These are phyloP conservation scores for Eucalyptus coolabah DNA, from an alignment of 345 rosid species.

Conservation along the genomic window DNA sequence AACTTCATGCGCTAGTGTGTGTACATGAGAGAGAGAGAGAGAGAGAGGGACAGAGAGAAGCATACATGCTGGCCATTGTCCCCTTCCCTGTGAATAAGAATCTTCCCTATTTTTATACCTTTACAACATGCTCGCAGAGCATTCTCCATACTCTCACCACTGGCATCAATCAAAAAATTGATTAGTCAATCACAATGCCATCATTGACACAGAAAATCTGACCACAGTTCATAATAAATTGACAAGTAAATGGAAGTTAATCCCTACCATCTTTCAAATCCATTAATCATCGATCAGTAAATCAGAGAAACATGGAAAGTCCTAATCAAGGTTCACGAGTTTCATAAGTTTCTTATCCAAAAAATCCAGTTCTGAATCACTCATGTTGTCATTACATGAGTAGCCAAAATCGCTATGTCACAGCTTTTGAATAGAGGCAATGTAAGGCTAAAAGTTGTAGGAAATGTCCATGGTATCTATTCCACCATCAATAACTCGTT, in stretches of 20 bases:
- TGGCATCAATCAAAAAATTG: constrained; percentile 6
- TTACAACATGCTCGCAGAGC: constrained; percentile 98
- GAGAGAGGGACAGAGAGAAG: not conserved
- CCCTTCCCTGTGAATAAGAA: constrained; percentile 95
- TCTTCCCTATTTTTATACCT: constrained; percentile 95
- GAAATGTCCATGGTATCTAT: not conserved
- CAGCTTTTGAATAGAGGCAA: not conserved
- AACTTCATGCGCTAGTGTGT: not conserved
- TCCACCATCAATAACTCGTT: not conserved
- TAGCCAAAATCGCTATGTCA: not conserved
- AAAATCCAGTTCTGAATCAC: not conserved
- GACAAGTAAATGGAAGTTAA: not conserved
- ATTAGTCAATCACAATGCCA: not conserved
- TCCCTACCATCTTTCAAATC: not conserved
- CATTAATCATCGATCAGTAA: not conserved
- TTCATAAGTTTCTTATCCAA: not conserved
- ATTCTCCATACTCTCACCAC: constrained; percentile 99
- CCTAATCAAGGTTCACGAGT: not conserved
- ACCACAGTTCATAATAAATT: not conserved
- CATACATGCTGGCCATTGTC: constrained; percentile 92
- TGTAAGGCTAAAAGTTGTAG: not conserved
- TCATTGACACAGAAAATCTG: not conserved
- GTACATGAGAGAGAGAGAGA: not conserved
- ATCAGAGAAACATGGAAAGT: not conserved
- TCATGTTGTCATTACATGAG: not conserved